These are phyloP conservation scores for Podospora anserina DNA, from an alignment of 495 filamentous ascomycete genomes.

Conservation along the genomic window DNA sequence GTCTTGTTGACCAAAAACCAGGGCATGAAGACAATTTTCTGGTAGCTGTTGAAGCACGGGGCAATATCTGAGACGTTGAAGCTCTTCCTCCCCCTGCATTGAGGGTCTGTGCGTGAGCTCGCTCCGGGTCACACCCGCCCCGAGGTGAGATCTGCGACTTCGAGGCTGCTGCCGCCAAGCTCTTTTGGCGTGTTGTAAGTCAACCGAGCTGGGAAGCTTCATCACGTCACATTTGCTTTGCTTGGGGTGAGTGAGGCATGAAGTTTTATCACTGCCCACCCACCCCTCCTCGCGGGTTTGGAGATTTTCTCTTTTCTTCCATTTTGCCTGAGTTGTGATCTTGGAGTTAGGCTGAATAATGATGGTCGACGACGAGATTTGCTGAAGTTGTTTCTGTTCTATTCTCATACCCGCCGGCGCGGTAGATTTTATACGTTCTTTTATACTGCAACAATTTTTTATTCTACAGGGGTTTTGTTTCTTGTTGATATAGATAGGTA, in stretches of 20 bases:
- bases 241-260: neutral
- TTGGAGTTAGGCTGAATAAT: constrained; percentile 27
- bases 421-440: constrained; percentile 14
- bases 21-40: neutral
- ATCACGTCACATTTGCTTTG: neutral
- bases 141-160: constrained; percentile 16
- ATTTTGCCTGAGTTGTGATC: constrained; percentile 25
- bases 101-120: constrained; percentile 6
- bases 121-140: constrained; percentile 10
- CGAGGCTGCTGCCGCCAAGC: neutral
- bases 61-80: neutral
- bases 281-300: constrained; percentile 10
- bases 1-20: neutral
- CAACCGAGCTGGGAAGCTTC: neutral
- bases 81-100: neutral
- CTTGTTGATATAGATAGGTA: neutral
- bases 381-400: constrained; percentile 17
- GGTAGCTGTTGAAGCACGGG: neutral
- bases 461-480: neutral
- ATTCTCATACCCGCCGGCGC: constrained; percentile 32
- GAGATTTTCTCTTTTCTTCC: constrained; percentile 16
- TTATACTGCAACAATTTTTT: neutral
- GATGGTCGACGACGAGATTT: constrained; percentile 25
- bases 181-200: neutral
- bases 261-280: constrained; percentile 7